Evolutionary conservation across 2,329 filamentous ascomycete species (phyloP), one percentile per base, ranked within the genome.

Genomic region (Dactylonectria macrodidyma): DNA sequence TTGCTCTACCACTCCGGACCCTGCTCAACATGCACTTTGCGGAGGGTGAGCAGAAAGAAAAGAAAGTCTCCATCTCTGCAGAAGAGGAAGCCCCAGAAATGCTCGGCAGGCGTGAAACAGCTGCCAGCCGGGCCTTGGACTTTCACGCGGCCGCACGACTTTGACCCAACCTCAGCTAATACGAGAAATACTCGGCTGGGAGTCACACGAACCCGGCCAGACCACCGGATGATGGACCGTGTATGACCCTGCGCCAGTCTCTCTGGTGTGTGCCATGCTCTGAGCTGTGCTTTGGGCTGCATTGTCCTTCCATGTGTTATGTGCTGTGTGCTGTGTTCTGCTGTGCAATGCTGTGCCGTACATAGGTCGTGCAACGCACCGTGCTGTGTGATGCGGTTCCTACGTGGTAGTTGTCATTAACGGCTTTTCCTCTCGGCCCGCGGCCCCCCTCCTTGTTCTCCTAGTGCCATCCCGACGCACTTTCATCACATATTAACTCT

Each of bases 171-270:
- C 64, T 71, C 61, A 67, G 61, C 68, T 26, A 63, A 75, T 68
- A 74, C 72, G 73, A 75, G 68, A 75, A 75, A 71, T 69, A 68
- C 51, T 74, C 72, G 72, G 72, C 70, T 71, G 46, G 10, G 48
- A 66, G 41, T 62, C 52, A 63, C 64, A 64, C 67, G 64, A 63
- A 72, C 50, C 46, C 65, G 66, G 62, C 64, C 57, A 62, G 65
- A 62, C 65, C 62, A 66, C 65, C 54, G 51, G 63, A 62, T 55
- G 47, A 52, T 30, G 26, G 22, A 54, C n/a, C 30, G 44, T 26
- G 52, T 24, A 48, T 26, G 33, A 19, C 50, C 33, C 26, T 65
- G 14, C 30, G 56, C 10, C 36, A 46, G 36, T 30, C 19, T 16
- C 22, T 19, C 26, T 52, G 38, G 26, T 14, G 12, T 12, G n/a